These are phyloP conservation scores for Isatis tinctoria DNA, from an alignment of 345 rosid genomes.

Conservation along the genomic window DNA sequence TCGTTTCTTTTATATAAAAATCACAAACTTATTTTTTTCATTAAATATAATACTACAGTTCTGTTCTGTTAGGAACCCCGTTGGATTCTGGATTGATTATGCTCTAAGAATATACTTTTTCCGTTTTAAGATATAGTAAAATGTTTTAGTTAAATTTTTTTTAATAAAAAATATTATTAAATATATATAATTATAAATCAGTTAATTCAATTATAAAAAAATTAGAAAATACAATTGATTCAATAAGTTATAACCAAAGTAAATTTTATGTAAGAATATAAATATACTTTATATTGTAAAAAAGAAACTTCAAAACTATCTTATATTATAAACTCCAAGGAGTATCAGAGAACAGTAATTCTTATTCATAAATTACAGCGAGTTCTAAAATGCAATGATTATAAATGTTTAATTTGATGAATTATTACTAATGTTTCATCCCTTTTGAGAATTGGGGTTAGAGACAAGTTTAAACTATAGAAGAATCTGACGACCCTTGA, in stretches of 20 bases:
- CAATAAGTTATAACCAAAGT: background rate
- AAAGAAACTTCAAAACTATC: background rate
- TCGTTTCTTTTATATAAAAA: too few relatives aligned
- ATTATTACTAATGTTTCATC: constrained; percentile 1
- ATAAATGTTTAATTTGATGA: background rate
- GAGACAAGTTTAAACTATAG: constrained; percentile 19
- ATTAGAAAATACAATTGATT: background rate
- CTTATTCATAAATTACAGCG: background rate
- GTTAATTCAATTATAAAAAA: background rate
- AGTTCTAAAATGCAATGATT: constrained; percentile 21
- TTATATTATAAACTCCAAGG: background rate
- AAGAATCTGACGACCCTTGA: constrained; percentile 19
- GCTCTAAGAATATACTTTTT: too few relatives aligned
- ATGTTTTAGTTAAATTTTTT: background rate
- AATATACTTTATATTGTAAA: background rate
- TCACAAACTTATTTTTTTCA: too few relatives aligned
- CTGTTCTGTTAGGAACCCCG: too few relatives aligned
- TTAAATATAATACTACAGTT: too few relatives aligned
- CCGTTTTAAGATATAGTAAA: background rate
- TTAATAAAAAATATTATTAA: background rate
- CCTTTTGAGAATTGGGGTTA: constrained; percentile 17
- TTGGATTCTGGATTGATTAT: too few relatives aligned
- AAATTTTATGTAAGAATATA: background rate
- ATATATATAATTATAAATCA: background rate
- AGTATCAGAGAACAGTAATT: background rate